Conservation (phyloP, 2,329 filamentous ascomycete genomes). For the Neopestalotiopsis sp. region DNA sequence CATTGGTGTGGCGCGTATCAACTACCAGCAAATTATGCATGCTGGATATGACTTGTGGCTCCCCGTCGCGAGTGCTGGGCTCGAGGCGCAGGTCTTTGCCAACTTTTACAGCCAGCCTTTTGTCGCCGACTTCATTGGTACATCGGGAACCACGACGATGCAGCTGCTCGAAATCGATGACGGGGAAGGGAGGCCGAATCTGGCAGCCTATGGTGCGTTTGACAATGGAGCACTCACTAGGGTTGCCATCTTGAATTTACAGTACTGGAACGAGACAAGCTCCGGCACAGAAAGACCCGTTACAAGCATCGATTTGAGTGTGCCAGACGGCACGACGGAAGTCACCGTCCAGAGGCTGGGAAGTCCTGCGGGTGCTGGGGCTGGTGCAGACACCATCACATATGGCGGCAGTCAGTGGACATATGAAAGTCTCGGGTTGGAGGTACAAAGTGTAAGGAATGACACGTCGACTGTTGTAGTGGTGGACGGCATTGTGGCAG, state of each 20-base stretch:
- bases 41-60: conserved; percentile 37
- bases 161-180: conserved; percentile 26
- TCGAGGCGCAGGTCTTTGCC: conserved; percentile 39
- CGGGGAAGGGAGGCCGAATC: conserved; percentile 29
- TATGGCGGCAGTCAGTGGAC: conserved; percentile 46
- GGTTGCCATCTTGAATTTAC: conserved; percentile 39
- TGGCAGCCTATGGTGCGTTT: conserved; percentile 38
- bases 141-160: conserved; percentile 35
- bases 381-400: conserved; percentile 38
- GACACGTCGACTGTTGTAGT: conserved; percentile 36
- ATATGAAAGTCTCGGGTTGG: conserved; percentile 37
- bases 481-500: conserved; percentile 29
- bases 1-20: conserved; percentile 41
- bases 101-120: conserved; percentile 45
- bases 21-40: conserved; percentile 46
- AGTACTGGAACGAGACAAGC: conserved; percentile 43
- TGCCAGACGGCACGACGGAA: conserved; percentile 26
- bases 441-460: conserved; percentile 38
- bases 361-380: conserved; percentile 41
- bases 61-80: conserved; percentile 35
- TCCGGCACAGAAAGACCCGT: conserved; percentile 29
- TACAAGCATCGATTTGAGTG: conserved; percentile 28
- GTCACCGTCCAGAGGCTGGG: conserved; percentile 37
- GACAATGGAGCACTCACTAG: conserved; percentile 34
- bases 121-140: conserved; percentile 41